Percentiles rank a stretch among this genome's conserved stretches.
Conservation (phyloP, 2,329 filamentous ascomycete genomes). For the Penicillium carneum region DNA sequence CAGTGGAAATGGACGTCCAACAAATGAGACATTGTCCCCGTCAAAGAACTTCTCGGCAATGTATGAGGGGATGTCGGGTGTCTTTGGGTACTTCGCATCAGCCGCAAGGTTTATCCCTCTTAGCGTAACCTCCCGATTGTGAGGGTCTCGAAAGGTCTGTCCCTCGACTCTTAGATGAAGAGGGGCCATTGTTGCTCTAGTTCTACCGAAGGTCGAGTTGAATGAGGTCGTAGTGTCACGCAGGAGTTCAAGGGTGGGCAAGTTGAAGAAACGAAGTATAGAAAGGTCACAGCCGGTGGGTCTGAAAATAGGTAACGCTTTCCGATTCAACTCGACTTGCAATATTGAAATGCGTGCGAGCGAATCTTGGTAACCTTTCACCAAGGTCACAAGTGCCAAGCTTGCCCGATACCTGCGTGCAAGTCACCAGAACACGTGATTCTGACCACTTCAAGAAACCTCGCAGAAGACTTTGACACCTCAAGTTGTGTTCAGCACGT, state of each 20-base stretch:
- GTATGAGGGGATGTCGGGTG: slow-evolving; percentile 82
- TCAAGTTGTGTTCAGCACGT: not conserved
- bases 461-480: not conserved
- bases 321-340: not conserved
- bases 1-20: slow-evolving; percentile 80
- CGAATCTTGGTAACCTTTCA: not conserved
- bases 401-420: not conserved
- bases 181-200: slow-evolving; percentile 65
- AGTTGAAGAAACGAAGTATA: slow-evolving; percentile 2
- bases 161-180: slow-evolving; percentile 85
- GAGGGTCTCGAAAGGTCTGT: slow-evolving; percentile 78
- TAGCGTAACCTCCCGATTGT: slow-evolving; percentile 84
- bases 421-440: slow-evolving; percentile 10
- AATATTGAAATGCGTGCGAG: not conserved
- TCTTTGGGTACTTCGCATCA: slow-evolving; percentile 86
- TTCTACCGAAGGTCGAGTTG: not conserved
- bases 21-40: slow-evolving; percentile 88
- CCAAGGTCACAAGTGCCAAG: not conserved
- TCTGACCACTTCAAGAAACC: not conserved
- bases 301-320: not conserved
- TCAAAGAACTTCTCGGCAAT: slow-evolving; percentile 83
- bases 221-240: not conserved
- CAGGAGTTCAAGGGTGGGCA: not conserved
- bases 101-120: slow-evolving; percentile 93
- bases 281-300: not conserved